Base-by-base conservation (phyloP, 2,329 filamentous ascomycete genomes). In the Calonectria ilicicola region DNA sequence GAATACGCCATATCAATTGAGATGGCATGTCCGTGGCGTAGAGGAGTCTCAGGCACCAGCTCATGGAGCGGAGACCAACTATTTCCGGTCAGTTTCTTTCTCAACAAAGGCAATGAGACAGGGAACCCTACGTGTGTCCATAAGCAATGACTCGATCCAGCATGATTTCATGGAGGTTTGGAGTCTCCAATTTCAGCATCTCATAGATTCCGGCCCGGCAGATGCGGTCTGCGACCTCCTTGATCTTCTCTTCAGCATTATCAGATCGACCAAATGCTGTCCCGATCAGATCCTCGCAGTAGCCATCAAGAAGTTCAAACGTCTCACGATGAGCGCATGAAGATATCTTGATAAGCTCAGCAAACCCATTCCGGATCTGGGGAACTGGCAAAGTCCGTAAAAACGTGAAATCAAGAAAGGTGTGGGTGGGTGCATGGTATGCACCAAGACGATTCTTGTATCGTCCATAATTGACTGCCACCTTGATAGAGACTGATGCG, bases 1-100 rank as follows among this genome's bases (percentile, higher is more conserved):
- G 92, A 93, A 83, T 92, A 94, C 0, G 92, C 93, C 93, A 94
- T 94, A 81, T 94, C 93, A 73, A 94, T 93, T 2, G 91, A 93
- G 76, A 94, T 94, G 75, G 93, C 93, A 79, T 94, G 93, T 4
- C 93, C 93, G 80, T 94, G 93, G 49, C 92, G 90, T 51, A 94
- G 88, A 1, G 92, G 92, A 0, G 91, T 91, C 64, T 92, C 89
- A 0, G 93, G 92, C 0, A 93, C 87, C 12, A 95, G 88, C 82
- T 94, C 93, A 79, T 94, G 92, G 7, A 94, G 86, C 23, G 92
- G 93, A 5, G 92, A 94, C 92, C 93, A 94, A 8, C 89, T 91
- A 51, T 1, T 19, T 46, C 21, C 46, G 3, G 51, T 74, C 23
- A 63, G 7, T 12, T 40, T 35, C 1, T 44, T 32, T 7, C 14